A percentile compares a stretch with the other conserved stretches of the same genome.
phyloP scores from a whole-genome alignment of 805 yeast species.

The Candida taoyuanica region DNA sequence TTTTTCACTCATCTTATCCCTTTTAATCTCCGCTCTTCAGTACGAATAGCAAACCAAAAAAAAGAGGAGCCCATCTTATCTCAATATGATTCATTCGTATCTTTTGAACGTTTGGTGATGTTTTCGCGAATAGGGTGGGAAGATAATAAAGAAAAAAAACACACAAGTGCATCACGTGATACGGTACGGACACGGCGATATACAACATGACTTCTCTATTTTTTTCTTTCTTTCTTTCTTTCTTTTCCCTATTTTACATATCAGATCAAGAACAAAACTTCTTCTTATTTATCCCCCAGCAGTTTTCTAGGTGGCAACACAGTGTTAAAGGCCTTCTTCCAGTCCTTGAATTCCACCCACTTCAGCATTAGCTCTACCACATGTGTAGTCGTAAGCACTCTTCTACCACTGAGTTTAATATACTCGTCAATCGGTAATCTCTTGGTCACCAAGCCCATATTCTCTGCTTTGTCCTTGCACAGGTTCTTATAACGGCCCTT shows the following conservation, averaged over 20 bases:
- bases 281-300: conserved; percentile 10
- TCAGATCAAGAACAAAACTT: no score
- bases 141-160: no score
- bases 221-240: not conserved
- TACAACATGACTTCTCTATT: not conserved
- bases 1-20: conserved; percentile 17
- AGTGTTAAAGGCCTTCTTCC: conserved; percentile 84
- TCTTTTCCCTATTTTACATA: no score
- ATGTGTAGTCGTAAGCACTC: conserved; percentile 89
- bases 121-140: no score
- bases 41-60: no score
- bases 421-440: conserved; percentile 84
- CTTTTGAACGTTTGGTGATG: no score
- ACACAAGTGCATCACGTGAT: no score
- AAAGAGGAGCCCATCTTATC: no score
- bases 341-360: conserved; percentile 74
- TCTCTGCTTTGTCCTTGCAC: conserved; percentile 77
- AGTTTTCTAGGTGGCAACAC: conserved; percentile 78
- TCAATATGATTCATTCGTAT: no score
- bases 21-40: no score
- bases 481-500: conserved; percentile 82
- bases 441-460: conserved; percentile 65
- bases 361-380: conserved; percentile 84
- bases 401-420: conserved; percentile 77
- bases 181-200: no score